Percentiles rank a stretch among this genome's conserved stretches.
These are phyloP conservation scores for Crithidia mellificae DNA, from an alignment of 208 protist genomes.

Conservation along the genomic window DNA sequence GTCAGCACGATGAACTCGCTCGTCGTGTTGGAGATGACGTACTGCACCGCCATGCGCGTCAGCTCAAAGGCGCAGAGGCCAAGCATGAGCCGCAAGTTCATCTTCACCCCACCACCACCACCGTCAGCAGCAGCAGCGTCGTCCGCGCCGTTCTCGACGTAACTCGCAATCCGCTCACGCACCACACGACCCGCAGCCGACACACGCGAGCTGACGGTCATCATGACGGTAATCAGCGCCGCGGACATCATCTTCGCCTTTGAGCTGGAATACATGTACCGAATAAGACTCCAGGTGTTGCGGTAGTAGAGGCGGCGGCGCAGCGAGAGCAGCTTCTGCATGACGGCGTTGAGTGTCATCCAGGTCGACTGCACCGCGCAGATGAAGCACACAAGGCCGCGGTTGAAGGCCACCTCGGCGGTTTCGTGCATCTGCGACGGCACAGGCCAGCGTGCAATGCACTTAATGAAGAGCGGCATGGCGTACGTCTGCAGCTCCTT, in stretches of 20 bases:
- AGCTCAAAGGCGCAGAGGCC: slow-evolving; percentile 53
- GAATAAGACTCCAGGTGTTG: slow-evolving; percentile 47
- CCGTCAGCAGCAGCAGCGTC: not conserved
- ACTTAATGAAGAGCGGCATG: slow-evolving; percentile 36
- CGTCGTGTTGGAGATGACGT: slow-evolving; percentile 40
- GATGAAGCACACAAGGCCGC: slow-evolving; percentile 27
- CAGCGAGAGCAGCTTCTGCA: slow-evolving; percentile 30
- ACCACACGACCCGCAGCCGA: slow-evolving; percentile 39
- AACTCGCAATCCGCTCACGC: slow-evolving; percentile 35
- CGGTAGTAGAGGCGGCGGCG: slow-evolving; percentile 34
- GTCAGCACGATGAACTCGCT: slow-evolving; percentile 50
- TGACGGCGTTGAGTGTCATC: slow-evolving; percentile 36
- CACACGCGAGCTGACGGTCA: slow-evolving; percentile 47
- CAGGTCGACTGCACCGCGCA: slow-evolving; percentile 40
- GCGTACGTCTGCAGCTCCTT: slow-evolving; percentile 44
- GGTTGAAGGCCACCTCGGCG: slow-evolving; percentile 11
- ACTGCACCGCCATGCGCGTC: slow-evolving; percentile 40
- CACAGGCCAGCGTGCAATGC: slow-evolving; percentile 40
- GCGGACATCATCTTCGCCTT: slow-evolving; percentile 41
- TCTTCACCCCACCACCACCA: not conserved
- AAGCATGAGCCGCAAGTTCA: slow-evolving; percentile 18
- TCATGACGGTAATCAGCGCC: slow-evolving; percentile 45
- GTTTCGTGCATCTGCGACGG: slow-evolving; percentile 30
- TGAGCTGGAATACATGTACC: slow-evolving; percentile 52
- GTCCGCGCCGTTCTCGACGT: slow-evolving; percentile 20